Base-by-base conservation (phyloP, 208 protist genomes). In the Histomonas meleagridis region DNA sequence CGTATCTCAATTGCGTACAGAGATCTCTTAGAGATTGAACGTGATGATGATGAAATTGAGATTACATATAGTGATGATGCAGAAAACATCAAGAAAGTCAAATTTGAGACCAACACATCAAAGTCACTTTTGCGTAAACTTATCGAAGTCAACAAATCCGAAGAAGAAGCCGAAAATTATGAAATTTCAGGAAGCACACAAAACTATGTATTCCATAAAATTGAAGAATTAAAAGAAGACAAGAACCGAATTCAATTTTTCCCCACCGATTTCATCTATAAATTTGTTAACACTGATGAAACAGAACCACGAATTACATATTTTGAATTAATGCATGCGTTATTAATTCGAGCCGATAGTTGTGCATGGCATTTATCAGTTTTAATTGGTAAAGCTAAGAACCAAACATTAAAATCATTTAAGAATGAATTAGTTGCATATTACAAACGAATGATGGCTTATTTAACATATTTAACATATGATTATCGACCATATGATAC, bases 401-500 rank as follows among this genome's bases (percentile, higher is more conserved):
- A 18, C 0, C 51, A 86, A n/a, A 86, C 23, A 43, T 40, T 46
- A 32, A 86, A 86, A 49, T 43, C 38, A 12, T 48, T 55, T 48
- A 86, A 86, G 16, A 14, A 86, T 2, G 76, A 86, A 86, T 57
- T 86, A 3, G 55, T 46, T 38, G 46, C 0, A 26, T 86, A 86
- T 48, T 57, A 86, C 35, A 86, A 32, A 26, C 76, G 76, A 5
- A n/a, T 86, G 14, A 86, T 86, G 46, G 76, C 40, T 3, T 86
- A 86, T 49, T 46, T 86, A 18, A 86, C 43, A 16, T 86, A 86
- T n/a, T 18, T 86, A 4, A 86, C 76, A 55, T 86, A 86, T n/a
- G 76, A 86, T 16, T 46, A 86, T 49, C 38, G 76, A 18, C 76
- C 76, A 38, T 86, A 43, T 48, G 76, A 86, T 86, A 40, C 43